A percentile compares a stretch with the other conserved stretches of the same genome.
Evolutionary conservation across 805 yeast genomes (phyloP).

Genomic region (Lipomyces lipofer): DNA sequence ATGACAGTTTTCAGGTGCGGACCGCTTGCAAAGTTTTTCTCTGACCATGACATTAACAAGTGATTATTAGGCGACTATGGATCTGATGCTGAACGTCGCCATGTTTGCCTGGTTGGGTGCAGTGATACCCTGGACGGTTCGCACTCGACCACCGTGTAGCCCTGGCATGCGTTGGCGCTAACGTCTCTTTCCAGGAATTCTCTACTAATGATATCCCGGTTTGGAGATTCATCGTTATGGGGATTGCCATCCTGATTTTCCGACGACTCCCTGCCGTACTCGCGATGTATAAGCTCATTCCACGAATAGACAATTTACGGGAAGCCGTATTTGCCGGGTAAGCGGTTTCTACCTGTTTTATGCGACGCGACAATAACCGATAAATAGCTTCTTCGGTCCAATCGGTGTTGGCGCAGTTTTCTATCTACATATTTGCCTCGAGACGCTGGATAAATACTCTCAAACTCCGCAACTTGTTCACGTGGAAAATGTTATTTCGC

Average conservation of each 20-base stretch:
- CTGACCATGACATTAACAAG: background rate
- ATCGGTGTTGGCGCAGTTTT: constrained; percentile 72
- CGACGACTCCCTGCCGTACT: constrained; percentile 43
- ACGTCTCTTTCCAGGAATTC: constrained; percentile 41
- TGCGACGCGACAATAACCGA: background rate
- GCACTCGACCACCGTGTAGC: too few relatives aligned
- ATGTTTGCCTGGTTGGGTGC: constrained; percentile 72
- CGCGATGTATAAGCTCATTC: constrained; percentile 51
- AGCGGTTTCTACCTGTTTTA: background rate
- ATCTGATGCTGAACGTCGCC: constrained; percentile 62
- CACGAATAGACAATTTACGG: constrained; percentile 62
- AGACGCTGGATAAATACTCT: constrained; percentile 11
- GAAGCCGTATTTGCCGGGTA: constrained; percentile 68
- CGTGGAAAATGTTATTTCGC: constrained; percentile 59
- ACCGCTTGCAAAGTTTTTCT: too few relatives aligned
- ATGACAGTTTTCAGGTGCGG: constrained; percentile 49
- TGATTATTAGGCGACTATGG: constrained; percentile 56
- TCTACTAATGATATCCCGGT: constrained; percentile 40
- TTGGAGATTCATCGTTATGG: constrained; percentile 42
- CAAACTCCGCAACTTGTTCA: constrained; percentile 36
- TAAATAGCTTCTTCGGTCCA: constrained; percentile 61
- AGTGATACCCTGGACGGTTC: constrained; percentile 64
- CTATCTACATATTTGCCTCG: constrained; percentile 37
- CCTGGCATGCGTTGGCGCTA: background rate
- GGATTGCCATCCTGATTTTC: constrained; percentile 39